phyloP scores from a whole-genome alignment of 768 basidiomycete genomes.

The Tephrocybe sp. region DNA sequence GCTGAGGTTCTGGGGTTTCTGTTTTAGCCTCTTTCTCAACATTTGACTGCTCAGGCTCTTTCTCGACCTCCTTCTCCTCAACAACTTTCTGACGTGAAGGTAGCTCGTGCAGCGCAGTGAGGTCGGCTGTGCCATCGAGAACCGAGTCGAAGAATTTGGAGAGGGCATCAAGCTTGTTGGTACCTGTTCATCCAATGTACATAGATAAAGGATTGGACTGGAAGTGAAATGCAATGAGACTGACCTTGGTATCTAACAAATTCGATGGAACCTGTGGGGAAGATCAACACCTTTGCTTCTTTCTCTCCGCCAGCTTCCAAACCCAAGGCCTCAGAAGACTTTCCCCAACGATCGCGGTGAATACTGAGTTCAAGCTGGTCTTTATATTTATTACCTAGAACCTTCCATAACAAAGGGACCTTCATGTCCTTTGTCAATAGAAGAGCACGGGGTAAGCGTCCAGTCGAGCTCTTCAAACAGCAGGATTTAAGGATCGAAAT shows the following conservation, averaged over 20 bases:
- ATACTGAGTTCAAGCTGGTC: constrained; percentile 60
- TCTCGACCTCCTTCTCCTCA: constrained; percentile 35
- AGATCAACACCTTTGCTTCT: constrained; percentile 68
- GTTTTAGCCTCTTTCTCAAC: constrained; percentile 20
- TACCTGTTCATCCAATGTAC: constrained; percentile 40
- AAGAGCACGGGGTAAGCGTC: constrained; percentile 50
- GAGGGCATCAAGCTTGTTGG: constrained; percentile 71
- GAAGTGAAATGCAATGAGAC: background rate
- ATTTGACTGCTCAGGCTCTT: constrained; percentile 9
- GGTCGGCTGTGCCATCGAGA: constrained; percentile 63
- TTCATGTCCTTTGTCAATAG: constrained; percentile 74
- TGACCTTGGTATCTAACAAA: constrained; percentile 69
- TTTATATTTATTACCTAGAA: constrained; percentile 69
- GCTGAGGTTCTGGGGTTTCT: constrained; percentile 1
- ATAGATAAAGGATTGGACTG: background rate
- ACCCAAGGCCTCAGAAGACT: constrained; percentile 55
- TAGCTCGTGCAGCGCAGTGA: constrained; percentile 39
- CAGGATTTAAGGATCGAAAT: background rate
- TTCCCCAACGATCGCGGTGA: constrained; percentile 65
- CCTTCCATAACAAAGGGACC: constrained; percentile 78
- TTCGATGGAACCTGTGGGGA: constrained; percentile 55
- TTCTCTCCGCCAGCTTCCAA: constrained; percentile 52
- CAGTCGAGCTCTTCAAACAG: background rate
- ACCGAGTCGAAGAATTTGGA: constrained; percentile 72
- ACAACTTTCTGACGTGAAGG: constrained; percentile 39